phyloP scores from a whole-genome alignment of 768 basidiomycete species.

The Leucosporidium scottii region DNA sequence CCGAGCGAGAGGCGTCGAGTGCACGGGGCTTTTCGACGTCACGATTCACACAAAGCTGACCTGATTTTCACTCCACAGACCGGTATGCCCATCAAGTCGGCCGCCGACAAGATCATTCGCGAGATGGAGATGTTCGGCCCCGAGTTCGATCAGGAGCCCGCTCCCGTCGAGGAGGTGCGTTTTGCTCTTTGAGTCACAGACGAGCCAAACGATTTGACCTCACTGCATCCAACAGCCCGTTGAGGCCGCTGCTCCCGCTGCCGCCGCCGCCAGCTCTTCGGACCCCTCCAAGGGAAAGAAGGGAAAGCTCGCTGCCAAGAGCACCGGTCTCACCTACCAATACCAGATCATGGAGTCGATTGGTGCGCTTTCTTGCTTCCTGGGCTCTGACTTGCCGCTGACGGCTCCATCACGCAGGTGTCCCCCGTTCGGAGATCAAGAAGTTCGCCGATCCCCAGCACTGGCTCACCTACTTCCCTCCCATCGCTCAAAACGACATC shows the following conservation, averaged over 20 bases:
- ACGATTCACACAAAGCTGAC: no score
- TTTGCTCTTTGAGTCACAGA: conserved; percentile 42
- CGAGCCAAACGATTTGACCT: conserved; percentile 35
- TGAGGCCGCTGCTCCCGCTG: conserved; percentile 40
- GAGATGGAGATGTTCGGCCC: conserved; percentile 94
- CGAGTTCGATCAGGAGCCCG: conserved; percentile 69
- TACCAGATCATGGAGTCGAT: conserved; percentile 99
- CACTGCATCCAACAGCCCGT: conserved; percentile 37
- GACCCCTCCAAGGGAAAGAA: conserved; percentile 77
- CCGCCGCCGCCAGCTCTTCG: conserved; percentile 39
- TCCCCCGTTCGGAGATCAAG: conserved; percentile 83
- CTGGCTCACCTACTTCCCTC: conserved; percentile 93
- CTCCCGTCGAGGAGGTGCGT: conserved; percentile 41
- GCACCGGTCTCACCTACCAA: conserved; percentile 88
- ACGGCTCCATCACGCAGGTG: conserved; percentile 44
- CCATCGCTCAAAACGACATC: conserved; percentile 78
- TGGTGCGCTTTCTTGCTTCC: conserved; percentile 6
- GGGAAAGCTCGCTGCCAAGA: conserved; percentile 86
- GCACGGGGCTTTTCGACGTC: no score
- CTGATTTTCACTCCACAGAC: conserved; percentile 46
- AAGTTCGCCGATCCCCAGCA: conserved; percentile 90
- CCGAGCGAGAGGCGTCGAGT: not conserved
- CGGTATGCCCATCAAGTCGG: conserved; percentile 99
- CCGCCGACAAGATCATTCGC: conserved; percentile 93
- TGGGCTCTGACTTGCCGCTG: no score